Percentiles rank a stretch among this genome's conserved stretches.
Conservation (phyloP, 2,329 filamentous ascomycete species). For the Huntiella savannae region DNA sequence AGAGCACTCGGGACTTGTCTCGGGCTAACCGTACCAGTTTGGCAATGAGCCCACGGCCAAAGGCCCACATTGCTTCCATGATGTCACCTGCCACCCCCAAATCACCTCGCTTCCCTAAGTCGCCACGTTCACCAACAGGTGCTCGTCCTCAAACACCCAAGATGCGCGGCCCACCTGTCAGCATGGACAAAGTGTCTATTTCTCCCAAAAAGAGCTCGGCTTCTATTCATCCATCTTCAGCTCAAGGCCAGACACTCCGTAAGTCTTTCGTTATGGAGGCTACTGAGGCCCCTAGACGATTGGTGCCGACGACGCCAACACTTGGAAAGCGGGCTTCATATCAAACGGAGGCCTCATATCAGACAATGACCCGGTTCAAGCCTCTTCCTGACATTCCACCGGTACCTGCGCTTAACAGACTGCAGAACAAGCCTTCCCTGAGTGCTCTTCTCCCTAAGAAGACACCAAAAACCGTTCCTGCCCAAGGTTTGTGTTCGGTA, state of each 20-base stretch:
- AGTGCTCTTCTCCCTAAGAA: constrained; percentile 3
- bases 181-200: constrained; percentile 5
- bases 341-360: not conserved
- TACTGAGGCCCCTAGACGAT: constrained; percentile 3
- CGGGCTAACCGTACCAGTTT: not conserved
- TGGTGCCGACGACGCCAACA: not conserved
- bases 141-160: constrained; percentile 1
- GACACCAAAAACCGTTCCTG: not conserved
- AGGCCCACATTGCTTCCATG: constrained; percentile 5
- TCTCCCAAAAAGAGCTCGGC: constrained; percentile 2
- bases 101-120: not conserved
- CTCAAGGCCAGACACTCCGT: not conserved
- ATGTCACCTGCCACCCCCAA: constrained; percentile 1
- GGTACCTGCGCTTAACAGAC: not conserved
- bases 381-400: not conserved
- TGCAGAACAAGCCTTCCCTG: constrained; percentile 4
- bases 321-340: constrained; percentile 1
- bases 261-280: constrained; percentile 7
- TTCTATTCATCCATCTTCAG: not conserved
- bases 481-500: constrained; percentile 3
- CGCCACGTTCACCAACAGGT: not conserved
- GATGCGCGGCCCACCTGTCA: constrained; percentile 12
- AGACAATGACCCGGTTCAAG: not conserved
- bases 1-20: constrained; percentile 2
- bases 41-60: not conserved